Evolutionary conservation across 192 early-diverging fungal species (phyloP).

Genomic region (Podila horticola): DNA sequence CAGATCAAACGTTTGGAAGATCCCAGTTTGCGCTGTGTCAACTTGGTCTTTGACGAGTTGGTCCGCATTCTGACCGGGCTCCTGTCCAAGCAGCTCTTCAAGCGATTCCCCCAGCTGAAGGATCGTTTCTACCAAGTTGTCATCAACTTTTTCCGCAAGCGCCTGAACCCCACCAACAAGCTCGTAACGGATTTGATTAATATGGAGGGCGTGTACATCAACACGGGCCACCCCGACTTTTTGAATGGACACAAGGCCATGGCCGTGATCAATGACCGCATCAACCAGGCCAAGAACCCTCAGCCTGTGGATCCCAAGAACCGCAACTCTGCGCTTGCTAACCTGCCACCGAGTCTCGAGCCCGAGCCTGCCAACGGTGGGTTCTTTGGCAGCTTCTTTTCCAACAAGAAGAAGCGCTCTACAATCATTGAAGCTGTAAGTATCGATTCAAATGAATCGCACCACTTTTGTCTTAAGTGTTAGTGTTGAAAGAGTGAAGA

Average conservation of each 20-base stretch:
- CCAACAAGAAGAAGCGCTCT: slow-evolving; percentile 81
- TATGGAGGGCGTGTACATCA: slow-evolving; percentile 97
- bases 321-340: slow-evolving; percentile 32
- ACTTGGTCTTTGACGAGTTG: slow-evolving; percentile 98
- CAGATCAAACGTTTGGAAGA: slow-evolving; percentile 99
- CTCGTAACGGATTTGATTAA: slow-evolving; percentile 93
- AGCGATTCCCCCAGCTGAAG: slow-evolving; percentile 95
- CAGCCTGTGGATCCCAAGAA: slow-evolving; percentile 50
- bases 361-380: slow-evolving; percentile 63
- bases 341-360: slow-evolving; percentile 44
- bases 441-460: background rate
- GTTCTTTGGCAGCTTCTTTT: slow-evolving; percentile 99
- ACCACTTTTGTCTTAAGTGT: background rate
- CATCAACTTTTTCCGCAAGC: slow-evolving; percentile 93
- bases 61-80: slow-evolving; percentile 94
- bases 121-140: slow-evolving; percentile 95
- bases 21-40: slow-evolving; percentile 94
- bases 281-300: slow-evolving; percentile 74
- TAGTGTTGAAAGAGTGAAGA: background rate
- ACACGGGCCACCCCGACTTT: slow-evolving; percentile 99
- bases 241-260: slow-evolving; percentile 96
- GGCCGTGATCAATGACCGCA: slow-evolving; percentile 88
- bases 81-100: slow-evolving; percentile 92
- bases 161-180: slow-evolving; percentile 92
- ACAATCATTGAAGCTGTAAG: slow-evolving; percentile 75